These are phyloP conservation scores for Coelastrella sp. DNA, from an alignment of 139 green algal species.

Conservation along the genomic window DNA sequence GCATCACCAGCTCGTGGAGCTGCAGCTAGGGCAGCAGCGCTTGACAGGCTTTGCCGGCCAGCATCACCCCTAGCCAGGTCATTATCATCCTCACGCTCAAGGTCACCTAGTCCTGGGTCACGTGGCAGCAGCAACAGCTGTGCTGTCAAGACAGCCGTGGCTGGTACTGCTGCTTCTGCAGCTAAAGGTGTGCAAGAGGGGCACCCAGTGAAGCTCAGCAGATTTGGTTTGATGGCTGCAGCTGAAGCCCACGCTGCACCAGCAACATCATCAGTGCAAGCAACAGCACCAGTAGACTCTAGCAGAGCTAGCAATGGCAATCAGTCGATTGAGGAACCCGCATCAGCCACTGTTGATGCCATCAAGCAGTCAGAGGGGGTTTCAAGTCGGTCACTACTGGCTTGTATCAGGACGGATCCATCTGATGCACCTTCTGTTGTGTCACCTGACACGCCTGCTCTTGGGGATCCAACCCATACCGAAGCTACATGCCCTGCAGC, in stretches of 20 bases:
- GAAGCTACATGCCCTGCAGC: background rate
- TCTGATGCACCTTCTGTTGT: conserved; percentile 32
- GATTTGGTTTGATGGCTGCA: conserved; percentile 8
- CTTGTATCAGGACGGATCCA: background rate
- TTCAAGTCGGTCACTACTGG: too few species aligned
- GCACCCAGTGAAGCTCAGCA: background rate
- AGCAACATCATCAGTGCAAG: background rate
- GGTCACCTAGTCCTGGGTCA: too few species aligned
- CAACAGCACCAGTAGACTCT: background rate
- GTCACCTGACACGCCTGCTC: conserved; percentile 8
- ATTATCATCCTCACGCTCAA: background rate
- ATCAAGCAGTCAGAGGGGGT: too few species aligned
- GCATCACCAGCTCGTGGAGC: too few species aligned
- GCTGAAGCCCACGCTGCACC: background rate
- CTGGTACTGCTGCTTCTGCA: background rate
- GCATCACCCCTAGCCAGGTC: background rate
- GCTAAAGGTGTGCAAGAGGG: background rate
- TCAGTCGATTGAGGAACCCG: too few species aligned
- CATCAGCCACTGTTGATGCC: too few species aligned
- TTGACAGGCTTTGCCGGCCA: too few species aligned
- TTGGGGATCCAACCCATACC: background rate
- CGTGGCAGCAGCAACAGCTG: conserved; percentile 7
- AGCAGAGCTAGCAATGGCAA: conserved; percentile 2
- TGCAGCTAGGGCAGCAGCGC: conserved; percentile 7
- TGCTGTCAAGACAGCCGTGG: too few species aligned